Percentiles rank a stretch among this genome's conserved stretches.
Conservation (phyloP, 352 stramenopile species). For the Phytophthora fragariae region DNA sequence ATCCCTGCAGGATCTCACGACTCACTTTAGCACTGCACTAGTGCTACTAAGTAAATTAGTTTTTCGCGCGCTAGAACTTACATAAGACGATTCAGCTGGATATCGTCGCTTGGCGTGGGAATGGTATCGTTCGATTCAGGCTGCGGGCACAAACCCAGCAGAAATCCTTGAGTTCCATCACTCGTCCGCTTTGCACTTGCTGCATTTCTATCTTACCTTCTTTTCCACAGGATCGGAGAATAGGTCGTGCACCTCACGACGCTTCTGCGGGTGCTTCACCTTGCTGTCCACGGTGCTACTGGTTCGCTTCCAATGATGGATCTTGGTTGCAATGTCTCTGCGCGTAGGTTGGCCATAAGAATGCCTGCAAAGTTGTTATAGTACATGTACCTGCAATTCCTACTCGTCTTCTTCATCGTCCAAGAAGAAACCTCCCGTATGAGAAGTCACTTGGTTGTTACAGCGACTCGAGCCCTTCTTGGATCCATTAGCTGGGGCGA, state of each 20-base stretch:
- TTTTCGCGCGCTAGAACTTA: slow-evolving; percentile 15
- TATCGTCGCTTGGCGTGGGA: slow-evolving; percentile 17
- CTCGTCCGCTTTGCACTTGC: neutral
- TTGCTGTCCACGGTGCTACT: slow-evolving; percentile 12
- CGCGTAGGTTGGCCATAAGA: neutral
- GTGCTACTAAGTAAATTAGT: too few relatives aligned
- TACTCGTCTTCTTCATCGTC: slow-evolving; percentile 43
- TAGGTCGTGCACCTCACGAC: slow-evolving; percentile 5
- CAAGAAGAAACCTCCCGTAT: slow-evolving; percentile 31
- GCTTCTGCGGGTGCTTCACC: slow-evolving; percentile 11
- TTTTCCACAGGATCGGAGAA: slow-evolving; percentile 12
- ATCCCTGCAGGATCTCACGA: slow-evolving; percentile 34
- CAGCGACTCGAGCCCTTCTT: slow-evolving; percentile 6
- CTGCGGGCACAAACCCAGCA: neutral
- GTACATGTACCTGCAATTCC: neutral
- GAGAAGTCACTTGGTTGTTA: slow-evolving; percentile 8
- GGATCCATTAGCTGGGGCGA: slow-evolving; percentile 1
- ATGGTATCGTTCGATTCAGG: slow-evolving; percentile 1
- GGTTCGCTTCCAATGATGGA: slow-evolving; percentile 30
- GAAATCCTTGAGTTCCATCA: neutral
- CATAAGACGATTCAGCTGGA: slow-evolving; percentile 55
- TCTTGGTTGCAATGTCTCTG: slow-evolving; percentile 30
- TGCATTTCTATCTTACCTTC: neutral
- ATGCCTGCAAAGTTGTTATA: neutral
- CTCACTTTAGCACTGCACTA: neutral